Evolutionary conservation across 2,329 filamentous ascomycete genomes (phyloP).

Genomic region (Tricladium varicosporioides): DNA sequence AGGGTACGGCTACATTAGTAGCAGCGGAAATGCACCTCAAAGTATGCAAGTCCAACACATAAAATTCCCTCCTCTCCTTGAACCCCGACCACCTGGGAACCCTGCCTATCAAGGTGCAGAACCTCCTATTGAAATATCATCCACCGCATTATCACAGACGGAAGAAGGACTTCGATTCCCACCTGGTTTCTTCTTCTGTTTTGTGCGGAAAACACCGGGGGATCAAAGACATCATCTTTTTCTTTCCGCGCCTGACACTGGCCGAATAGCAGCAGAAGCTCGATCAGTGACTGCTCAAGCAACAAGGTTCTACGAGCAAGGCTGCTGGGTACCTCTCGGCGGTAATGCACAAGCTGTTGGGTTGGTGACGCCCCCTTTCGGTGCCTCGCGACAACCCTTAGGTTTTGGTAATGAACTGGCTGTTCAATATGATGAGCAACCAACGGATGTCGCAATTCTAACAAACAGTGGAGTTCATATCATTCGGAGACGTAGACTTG

Average conservation of each 20-base stretch:
- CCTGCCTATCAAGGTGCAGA: constrained; percentile 25
- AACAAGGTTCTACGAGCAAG: constrained; percentile 68
- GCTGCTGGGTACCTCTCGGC: constrained; percentile 73
- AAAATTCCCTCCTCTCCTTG: constrained; percentile 74
- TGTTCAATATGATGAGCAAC: constrained; percentile 85
- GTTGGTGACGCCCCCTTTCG: constrained; percentile 69
- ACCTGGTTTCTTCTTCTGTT: constrained; percentile 89
- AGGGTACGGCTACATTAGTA: constrained; percentile 57
- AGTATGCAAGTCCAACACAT: constrained; percentile 99
- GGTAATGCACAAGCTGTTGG: constrained; percentile 77
- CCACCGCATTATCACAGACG: constrained; percentile 48
- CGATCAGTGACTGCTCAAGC: constrained; percentile 36
- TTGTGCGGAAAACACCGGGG: constrained; percentile 62
- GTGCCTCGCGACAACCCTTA: constrained; percentile 62
- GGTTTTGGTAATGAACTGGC: constrained; percentile 95
- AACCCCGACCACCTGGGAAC: constrained; percentile 26
- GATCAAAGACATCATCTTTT: constrained; percentile 70
- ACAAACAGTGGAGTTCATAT: constrained; percentile 90
- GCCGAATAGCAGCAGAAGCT: constrained; percentile 65
- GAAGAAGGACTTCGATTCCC: constrained; percentile 63
- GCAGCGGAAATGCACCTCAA: constrained; percentile 63
- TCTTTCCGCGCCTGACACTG: constrained; percentile 82
- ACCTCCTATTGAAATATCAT: constrained; percentile 38
- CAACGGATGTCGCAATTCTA: constrained; percentile 83
- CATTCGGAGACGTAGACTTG: constrained; percentile 76